These are phyloP conservation scores for Nakazawaea holstii DNA, from an alignment of 805 yeast genomes.

Conservation along the genomic window DNA sequence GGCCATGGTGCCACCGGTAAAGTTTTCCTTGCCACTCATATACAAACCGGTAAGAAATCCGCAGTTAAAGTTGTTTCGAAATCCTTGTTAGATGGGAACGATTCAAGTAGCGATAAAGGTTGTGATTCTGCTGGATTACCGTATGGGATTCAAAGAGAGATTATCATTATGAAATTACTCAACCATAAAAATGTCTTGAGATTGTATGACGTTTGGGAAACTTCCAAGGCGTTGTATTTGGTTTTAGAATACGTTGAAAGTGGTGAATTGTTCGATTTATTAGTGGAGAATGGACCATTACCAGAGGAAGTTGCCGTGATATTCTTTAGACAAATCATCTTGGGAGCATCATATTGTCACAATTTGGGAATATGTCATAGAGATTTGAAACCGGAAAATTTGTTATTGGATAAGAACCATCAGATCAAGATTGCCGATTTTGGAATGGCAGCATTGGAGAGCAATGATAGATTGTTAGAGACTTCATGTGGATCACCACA, in stretches of 20 bases:
- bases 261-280: conserved; percentile 76
- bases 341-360: conserved; percentile 79
- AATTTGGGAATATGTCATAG: conserved; percentile 77
- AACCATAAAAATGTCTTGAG: conserved; percentile 93
- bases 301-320: conserved; percentile 70
- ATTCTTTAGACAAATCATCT: conserved; percentile 70
- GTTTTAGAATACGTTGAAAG: conserved; percentile 83
- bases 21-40: conserved; percentile 69
- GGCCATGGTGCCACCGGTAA: conserved; percentile 84
- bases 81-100: conserved; percentile 32
- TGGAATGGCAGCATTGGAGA: conserved; percentile 86
- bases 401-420: conserved; percentile 57
- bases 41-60: conserved; percentile 65
- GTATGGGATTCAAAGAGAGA: conserved; percentile 95
- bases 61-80: conserved; percentile 83
- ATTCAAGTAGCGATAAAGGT: conserved; percentile 23
- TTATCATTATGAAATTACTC: conserved; percentile 91
- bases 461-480: conserved; percentile 62
- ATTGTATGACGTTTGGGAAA: conserved; percentile 97
- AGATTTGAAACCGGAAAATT: conserved; percentile 78
- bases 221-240: conserved; percentile 77
- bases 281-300: conserved; percentile 66
- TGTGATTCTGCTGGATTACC: conserved; percentile 64
- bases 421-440: conserved; percentile 80
- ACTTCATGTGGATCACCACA: conserved; percentile 88